Conservation (phyloP, 805 yeast species). For the Kurtzmaniella fragi region DNA sequence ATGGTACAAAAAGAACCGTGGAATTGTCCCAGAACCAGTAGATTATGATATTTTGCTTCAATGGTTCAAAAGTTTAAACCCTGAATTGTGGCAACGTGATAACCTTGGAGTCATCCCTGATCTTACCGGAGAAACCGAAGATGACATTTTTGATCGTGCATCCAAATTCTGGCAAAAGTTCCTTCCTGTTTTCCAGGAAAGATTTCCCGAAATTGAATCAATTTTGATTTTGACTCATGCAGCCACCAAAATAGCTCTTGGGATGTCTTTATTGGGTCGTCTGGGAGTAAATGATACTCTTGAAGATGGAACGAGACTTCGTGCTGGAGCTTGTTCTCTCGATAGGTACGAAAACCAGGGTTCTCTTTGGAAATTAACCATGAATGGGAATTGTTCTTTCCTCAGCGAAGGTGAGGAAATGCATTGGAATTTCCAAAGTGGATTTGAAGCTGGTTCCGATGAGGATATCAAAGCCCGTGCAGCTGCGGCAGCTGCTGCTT, state of each 20-base stretch:
- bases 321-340: constrained; percentile 83
- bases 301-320: constrained; percentile 37
- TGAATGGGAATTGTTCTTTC: constrained; percentile 73
- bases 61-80: constrained; percentile 48
- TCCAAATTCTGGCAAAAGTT: constrained; percentile 49
- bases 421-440: constrained; percentile 81
- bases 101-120: constrained; percentile 64
- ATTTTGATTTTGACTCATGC: constrained; percentile 87
- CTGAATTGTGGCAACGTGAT: constrained; percentile 33
- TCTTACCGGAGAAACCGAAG: constrained; percentile 66
- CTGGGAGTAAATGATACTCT: constrained; percentile 47
- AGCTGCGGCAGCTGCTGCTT: constrained; percentile 2
- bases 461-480: constrained; percentile 68
- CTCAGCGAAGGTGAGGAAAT: constrained; percentile 80
- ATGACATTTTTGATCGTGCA: constrained; percentile 64
- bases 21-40: constrained; percentile 68
- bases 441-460: constrained; percentile 84
- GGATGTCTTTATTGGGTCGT: constrained; percentile 64
- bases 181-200: constrained; percentile 50
- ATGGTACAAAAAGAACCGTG: constrained; percentile 77
- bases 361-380: constrained; percentile 52
- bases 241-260: constrained; percentile 85
- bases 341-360: constrained; percentile 47
- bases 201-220: constrained; percentile 56
- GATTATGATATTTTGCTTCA: constrained; percentile 39